phyloP scores from a whole-genome alignment of 805 yeast species.

The Martiniozyma abietophila region DNA sequence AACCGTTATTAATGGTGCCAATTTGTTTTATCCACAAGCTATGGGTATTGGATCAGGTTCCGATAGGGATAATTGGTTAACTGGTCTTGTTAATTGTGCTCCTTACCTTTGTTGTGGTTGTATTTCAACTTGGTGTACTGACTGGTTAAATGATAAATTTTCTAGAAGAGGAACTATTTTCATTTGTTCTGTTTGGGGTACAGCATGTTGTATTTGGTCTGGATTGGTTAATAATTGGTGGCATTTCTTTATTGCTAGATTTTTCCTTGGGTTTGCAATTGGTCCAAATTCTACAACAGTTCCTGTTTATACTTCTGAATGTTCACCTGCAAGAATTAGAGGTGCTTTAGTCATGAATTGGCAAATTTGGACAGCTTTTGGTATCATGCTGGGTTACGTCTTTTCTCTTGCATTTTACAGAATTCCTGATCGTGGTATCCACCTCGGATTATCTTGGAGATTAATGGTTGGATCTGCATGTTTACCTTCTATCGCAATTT shows the following conservation, averaged over 20 bases:
- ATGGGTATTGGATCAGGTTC: slow-evolving; percentile 42
- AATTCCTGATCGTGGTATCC: slow-evolving; percentile 38
- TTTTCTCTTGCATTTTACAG: slow-evolving; percentile 54
- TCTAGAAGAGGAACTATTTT: slow-evolving; percentile 65
- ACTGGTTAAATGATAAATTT: slow-evolving; percentile 42
- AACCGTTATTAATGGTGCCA: slow-evolving; percentile 66
- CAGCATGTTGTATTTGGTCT: slow-evolving; percentile 59
- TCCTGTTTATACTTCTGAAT: slow-evolving; percentile 62
- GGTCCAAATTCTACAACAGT: slow-evolving; percentile 74
- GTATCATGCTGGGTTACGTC: slow-evolving; percentile 65
- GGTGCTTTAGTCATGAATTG: slow-evolving; percentile 67
- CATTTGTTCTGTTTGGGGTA: slow-evolving; percentile 51
- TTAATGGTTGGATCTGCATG: slow-evolving; percentile 61
- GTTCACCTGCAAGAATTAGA: slow-evolving; percentile 52
- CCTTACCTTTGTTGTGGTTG: slow-evolving; percentile 59
- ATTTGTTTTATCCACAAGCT: slow-evolving; percentile 46
- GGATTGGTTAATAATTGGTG: slow-evolving; percentile 57
- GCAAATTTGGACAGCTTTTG: slow-evolving; percentile 70
- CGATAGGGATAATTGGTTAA: slow-evolving; percentile 43
- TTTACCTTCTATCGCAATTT: slow-evolving; percentile 55
- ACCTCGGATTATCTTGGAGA: slow-evolving; percentile 56
- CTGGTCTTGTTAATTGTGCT: slow-evolving; percentile 59
- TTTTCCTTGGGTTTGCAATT: slow-evolving; percentile 56
- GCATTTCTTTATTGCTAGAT: slow-evolving; percentile 58
- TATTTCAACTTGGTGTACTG: slow-evolving; percentile 57